phyloP scores from a whole-genome alignment of 2,329 filamentous ascomycete genomes.

The Microdochium nivale region DNA sequence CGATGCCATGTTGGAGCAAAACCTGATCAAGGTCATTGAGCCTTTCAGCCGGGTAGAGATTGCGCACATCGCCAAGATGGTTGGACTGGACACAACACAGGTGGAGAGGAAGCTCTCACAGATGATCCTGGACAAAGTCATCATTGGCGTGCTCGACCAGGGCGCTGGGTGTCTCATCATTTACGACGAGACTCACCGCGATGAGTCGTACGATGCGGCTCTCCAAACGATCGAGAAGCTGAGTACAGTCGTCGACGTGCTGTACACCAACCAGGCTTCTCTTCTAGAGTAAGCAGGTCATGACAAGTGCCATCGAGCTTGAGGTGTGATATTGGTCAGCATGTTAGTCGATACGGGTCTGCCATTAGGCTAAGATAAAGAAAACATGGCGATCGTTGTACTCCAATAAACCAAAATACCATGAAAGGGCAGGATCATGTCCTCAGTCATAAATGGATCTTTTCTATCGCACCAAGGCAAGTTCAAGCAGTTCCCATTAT shows the following conservation, averaged over 20 bases:
- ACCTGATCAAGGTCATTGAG: constrained; percentile 99
- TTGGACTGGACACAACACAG: constrained; percentile 89
- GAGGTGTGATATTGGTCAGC: not conserved
- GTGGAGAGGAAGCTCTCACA: constrained; percentile 97
- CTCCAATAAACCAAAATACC: too few species aligned
- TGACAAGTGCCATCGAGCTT: not conserved
- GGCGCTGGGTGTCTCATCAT: constrained; percentile 96
- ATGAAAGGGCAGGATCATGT: too few species aligned
- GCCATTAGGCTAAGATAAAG: too few species aligned
- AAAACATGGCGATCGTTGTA: too few species aligned
- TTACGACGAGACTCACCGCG: constrained; percentile 88
- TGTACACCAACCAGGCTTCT: constrained; percentile 97
- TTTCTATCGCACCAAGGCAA: too few species aligned
- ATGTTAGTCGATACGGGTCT: too few species aligned
- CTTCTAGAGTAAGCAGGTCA: constrained; percentile 64
- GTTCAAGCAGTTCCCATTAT: too few species aligned
- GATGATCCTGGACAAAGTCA: constrained; percentile 99
- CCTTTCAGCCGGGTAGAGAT: constrained; percentile 97
- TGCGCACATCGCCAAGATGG: constrained; percentile 94
- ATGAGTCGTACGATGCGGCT: constrained; percentile 90
- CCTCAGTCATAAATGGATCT: too few species aligned
- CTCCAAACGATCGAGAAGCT: constrained; percentile 94
- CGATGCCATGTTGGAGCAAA: constrained; percentile 98
- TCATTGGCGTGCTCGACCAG: constrained; percentile 94
- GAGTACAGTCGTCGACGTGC: constrained; percentile 90